These are phyloP conservation scores for Cyclocybe cylindracea DNA, from an alignment of 768 basidiomycete species.

Conservation along the genomic window DNA sequence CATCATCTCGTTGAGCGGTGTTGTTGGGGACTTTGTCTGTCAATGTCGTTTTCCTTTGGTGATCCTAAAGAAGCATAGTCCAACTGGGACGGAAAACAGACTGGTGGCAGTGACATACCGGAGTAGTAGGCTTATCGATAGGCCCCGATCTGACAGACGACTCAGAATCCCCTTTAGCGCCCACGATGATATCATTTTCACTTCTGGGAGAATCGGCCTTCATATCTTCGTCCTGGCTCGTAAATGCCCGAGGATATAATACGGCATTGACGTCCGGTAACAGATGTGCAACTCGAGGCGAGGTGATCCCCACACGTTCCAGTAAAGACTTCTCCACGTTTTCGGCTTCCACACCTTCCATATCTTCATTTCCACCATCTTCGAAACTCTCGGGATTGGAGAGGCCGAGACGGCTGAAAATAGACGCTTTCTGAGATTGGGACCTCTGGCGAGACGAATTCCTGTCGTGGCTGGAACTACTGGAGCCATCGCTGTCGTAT, in stretches of 20 bases:
- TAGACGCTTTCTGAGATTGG: background rate
- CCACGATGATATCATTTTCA: background rate
- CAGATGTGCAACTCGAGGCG: background rate
- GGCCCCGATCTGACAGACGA: conserved; percentile 1
- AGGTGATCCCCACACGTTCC: background rate
- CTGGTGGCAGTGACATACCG: background rate
- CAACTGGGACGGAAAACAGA: background rate
- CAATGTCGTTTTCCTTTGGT: background rate
- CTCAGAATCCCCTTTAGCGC: background rate
- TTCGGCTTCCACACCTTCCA: background rate
- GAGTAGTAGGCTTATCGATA: background rate
- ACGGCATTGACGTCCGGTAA: background rate
- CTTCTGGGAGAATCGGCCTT: background rate
- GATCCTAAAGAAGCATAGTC: background rate
- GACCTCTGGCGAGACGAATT: background rate
- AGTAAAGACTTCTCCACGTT: conserved; percentile 1
- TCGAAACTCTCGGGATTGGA: conserved; percentile 6
- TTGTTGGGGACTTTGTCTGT: background rate
- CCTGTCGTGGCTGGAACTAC: background rate
- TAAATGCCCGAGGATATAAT: background rate
- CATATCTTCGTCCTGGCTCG: background rate
- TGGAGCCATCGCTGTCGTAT: conserved; percentile 6
- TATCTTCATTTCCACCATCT: background rate
- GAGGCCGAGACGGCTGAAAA: background rate
- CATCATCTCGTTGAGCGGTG: too few relatives aligned